Percentiles rank a stretch among this genome's conserved stretches.
These are phyloP conservation scores for Kondoa subrosea DNA, from an alignment of 768 basidiomycete genomes.

Conservation along the genomic window DNA sequence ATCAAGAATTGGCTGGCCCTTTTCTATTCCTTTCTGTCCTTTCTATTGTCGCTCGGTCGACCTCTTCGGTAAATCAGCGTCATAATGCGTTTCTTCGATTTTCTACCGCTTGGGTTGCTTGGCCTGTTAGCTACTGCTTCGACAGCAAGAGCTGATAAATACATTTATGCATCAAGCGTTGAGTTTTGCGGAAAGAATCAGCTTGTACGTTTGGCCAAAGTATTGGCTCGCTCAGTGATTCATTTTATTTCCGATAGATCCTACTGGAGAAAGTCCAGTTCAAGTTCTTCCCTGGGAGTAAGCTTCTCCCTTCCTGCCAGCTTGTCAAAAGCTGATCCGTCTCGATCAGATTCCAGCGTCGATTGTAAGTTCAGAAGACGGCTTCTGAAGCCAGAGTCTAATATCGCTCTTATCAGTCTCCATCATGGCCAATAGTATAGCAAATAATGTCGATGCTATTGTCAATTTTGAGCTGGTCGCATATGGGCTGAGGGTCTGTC, in stretches of 20 bases:
- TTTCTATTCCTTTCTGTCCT: not conserved
- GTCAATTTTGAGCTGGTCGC: constrained; percentile 16
- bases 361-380: too few species aligned
- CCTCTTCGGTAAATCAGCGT: not conserved
- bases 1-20: not conserved
- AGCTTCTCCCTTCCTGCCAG: not conserved
- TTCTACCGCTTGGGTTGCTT: not conserved
- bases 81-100: not conserved
- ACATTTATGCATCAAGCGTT: not conserved
- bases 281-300: not conserved
- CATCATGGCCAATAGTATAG: constrained; percentile 14
- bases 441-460: constrained; percentile 13
- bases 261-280: not conserved
- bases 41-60: not conserved
- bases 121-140: not conserved
- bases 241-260: too few species aligned
- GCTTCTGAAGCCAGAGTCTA: too few species aligned
- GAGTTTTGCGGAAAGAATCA: not conserved
- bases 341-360: not conserved
- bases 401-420: constrained; percentile 16
- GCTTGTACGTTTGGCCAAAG: too few species aligned
- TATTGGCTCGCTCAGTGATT: too few species aligned
- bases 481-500: constrained; percentile 16
- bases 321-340: not conserved
- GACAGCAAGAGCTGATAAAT: not conserved